phyloP scores from a whole-genome alignment of 2,329 filamentous ascomycete genomes.

The Calonectria pauciramosa region DNA sequence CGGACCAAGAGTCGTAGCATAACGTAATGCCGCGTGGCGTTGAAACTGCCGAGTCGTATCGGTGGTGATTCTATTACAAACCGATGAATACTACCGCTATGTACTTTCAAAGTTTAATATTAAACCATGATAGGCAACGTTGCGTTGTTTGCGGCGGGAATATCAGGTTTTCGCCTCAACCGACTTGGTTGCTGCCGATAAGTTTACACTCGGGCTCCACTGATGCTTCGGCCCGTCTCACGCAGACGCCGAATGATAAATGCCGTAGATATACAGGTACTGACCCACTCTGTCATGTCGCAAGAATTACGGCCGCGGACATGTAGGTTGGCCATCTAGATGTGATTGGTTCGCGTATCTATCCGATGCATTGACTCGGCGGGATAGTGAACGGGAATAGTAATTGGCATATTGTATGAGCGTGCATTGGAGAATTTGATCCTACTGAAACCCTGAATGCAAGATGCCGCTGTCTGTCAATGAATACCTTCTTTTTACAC shows the following conservation, averaged over 20 bases:
- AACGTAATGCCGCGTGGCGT: background rate
- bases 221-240: background rate
- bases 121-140: background rate
- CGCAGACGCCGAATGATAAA: background rate
- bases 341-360: background rate
- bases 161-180: background rate
- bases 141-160: background rate
- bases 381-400: background rate
- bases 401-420: background rate
- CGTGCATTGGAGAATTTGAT: too few relatives aligned
- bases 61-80: background rate
- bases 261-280: background rate
- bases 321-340: background rate
- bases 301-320: background rate
- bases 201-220: background rate
- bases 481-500: background rate
- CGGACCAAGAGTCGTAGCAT: background rate
- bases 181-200: background rate
- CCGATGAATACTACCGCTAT: background rate
- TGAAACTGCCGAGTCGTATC: background rate
- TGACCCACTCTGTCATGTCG: background rate
- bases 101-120: background rate
- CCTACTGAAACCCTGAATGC: background rate
- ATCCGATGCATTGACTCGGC: background rate
- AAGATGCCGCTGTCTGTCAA: too few relatives aligned